Conservation (phyloP, 306 rosid species). For the Dalbergia cochinchinensis region DNA sequence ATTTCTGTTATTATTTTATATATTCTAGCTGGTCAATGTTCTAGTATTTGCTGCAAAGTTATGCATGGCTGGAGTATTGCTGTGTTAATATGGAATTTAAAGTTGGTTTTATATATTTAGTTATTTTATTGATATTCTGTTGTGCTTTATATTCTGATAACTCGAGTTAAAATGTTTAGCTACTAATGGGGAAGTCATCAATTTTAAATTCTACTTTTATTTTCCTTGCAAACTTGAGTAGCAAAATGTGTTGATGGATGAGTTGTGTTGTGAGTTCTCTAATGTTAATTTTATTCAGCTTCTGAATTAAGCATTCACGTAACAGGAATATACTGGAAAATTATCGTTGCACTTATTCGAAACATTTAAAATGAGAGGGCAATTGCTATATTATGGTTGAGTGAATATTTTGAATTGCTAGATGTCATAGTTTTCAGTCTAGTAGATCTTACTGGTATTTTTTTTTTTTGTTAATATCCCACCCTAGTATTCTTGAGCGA, state of each 20-base stretch:
- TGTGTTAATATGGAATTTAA: not conserved
- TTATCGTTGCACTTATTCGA: not conserved
- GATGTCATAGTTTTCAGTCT: conserved; percentile 12
- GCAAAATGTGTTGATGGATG: not conserved
- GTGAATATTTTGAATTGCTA: conserved; percentile 17
- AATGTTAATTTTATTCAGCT: not conserved
- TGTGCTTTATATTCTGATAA: conserved; percentile 9
- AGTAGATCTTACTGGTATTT: not conserved
- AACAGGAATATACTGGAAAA: not conserved
- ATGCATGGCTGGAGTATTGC: no score
- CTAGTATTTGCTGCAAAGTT: conserved; percentile 12
- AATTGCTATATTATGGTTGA: conserved; percentile 19
- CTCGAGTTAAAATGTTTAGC: conserved; percentile 32
- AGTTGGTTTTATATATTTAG: conserved; percentile 29
- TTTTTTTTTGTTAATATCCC: conserved; percentile 29
- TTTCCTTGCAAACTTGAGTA: not conserved
- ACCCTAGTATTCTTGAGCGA: conserved; percentile 1
- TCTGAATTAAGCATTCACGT: not conserved
- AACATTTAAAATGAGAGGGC: conserved; percentile 26
- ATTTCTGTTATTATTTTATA: conserved; percentile 19
- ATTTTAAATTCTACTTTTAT: not conserved
- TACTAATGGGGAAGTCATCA: not conserved
- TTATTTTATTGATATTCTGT: conserved; percentile 11
- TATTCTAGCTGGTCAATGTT: not conserved
- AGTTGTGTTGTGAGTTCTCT: not conserved